Conservation (phyloP, 2,329 filamentous ascomycete species). For the Cryphonectria carpinicola region DNA sequence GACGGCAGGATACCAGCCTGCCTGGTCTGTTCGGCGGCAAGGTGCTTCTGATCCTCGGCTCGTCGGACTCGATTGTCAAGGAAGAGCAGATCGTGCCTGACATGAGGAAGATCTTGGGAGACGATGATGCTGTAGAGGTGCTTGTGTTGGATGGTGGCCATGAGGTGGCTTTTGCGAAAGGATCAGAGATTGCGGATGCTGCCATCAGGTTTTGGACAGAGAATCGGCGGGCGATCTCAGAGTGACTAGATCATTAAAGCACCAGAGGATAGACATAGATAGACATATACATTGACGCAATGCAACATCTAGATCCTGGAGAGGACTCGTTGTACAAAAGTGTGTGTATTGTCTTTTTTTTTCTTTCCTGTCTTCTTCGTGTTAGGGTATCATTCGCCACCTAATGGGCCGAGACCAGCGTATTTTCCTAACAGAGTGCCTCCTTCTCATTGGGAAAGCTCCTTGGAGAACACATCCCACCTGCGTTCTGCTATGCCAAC, state of each 20-base stretch:
- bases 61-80: slow-evolving; percentile 69
- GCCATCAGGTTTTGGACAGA: slow-evolving; percentile 41
- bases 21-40: slow-evolving; percentile 49
- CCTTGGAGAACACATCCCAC: slow-evolving; percentile 63
- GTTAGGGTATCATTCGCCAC: slow-evolving; percentile 37
- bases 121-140: slow-evolving; percentile 59
- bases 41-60: slow-evolving; percentile 68
- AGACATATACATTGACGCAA: not conserved
- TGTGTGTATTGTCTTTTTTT: too few species aligned
- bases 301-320: not conserved
- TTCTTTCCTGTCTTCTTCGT: too few species aligned
- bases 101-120: slow-evolving; percentile 56
- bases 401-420: not conserved
- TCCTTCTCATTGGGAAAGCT: slow-evolving; percentile 32
- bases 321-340: not conserved
- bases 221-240: not conserved
- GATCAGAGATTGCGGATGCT: slow-evolving; percentile 57
- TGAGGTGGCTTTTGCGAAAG: slow-evolving; percentile 68
- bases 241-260: not conserved
- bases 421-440: not conserved
- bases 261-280: not conserved
- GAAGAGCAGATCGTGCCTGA: slow-evolving; percentile 67
- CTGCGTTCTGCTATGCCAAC: slow-evolving; percentile 63
- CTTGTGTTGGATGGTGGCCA: slow-evolving; percentile 66
- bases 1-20: slow-evolving; percentile 37